These are phyloP conservation scores for Tolypocladium paradoxum DNA, from an alignment of 2,329 filamentous ascomycete species.

Conservation along the genomic window DNA sequence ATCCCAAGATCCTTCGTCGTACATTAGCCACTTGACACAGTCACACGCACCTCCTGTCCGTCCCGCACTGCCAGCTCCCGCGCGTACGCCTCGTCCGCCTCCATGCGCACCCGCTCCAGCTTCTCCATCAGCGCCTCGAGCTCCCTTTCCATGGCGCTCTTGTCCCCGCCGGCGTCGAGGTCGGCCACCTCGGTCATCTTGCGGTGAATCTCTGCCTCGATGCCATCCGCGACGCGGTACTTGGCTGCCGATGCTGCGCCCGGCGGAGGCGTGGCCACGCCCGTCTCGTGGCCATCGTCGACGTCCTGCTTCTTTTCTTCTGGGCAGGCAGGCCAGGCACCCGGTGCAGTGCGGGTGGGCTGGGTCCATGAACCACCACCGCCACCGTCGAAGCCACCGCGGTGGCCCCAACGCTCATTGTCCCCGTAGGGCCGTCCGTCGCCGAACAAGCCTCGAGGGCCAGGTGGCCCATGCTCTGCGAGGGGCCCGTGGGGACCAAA, in stretches of 20 bases:
- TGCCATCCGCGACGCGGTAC: slow-evolving; percentile 22
- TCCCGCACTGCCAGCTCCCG: slow-evolving; percentile 23
- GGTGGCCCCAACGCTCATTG: background rate
- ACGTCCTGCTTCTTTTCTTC: slow-evolving; percentile 13
- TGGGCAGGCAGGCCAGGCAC: slow-evolving; percentile 28
- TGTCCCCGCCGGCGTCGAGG: slow-evolving; percentile 10
- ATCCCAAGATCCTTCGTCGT: background rate
- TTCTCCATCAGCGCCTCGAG: slow-evolving; percentile 26
- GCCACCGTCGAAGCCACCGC: background rate
- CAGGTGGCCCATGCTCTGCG: background rate
- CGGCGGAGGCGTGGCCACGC: slow-evolving; percentile 6
- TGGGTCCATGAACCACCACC: background rate
- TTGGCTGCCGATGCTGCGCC: slow-evolving; percentile 20
- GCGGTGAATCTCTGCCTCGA: slow-evolving; percentile 22
- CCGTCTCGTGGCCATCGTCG: slow-evolving; percentile 2
- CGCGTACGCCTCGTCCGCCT: slow-evolving; percentile 38
- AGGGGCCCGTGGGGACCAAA: background rate
- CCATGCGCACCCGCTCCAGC: slow-evolving; percentile 27
- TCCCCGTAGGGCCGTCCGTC: background rate
- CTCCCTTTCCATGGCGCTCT: slow-evolving; percentile 18
- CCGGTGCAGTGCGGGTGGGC: slow-evolving; percentile 10
- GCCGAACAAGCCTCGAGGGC: background rate
- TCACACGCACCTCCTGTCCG: background rate
- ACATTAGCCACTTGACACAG: background rate
- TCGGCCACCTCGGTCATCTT: slow-evolving; percentile 17